Evolutionary conservation across 208 protist genomes (phyloP).

Genomic region (Zelonia costaricensis): DNA sequence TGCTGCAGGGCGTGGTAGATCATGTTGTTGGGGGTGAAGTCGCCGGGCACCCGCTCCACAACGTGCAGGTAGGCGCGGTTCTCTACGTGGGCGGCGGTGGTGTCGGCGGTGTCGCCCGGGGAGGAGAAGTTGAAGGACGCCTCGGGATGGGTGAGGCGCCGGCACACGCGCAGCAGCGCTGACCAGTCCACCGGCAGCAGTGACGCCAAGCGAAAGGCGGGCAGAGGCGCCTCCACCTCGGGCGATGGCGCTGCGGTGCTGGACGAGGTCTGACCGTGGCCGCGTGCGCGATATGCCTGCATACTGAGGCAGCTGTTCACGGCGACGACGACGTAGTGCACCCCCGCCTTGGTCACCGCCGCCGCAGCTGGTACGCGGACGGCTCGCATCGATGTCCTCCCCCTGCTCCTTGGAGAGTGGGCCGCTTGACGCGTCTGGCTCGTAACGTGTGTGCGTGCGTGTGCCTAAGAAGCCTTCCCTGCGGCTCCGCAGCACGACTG

Average conservation of each 20-base stretch:
- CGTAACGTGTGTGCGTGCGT: no score
- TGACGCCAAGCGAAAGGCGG: slow-evolving; percentile 49
- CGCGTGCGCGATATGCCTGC: slow-evolving; percentile 15
- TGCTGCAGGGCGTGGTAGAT: slow-evolving; percentile 75
- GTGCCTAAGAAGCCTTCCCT: no score
- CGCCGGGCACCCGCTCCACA: slow-evolving; percentile 52
- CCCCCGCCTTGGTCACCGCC: slow-evolving; percentile 28
- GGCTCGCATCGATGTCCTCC: slow-evolving; percentile 37
- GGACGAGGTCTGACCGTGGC: not conserved
- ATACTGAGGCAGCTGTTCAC: slow-evolving; percentile 44
- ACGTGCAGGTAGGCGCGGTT: slow-evolving; percentile 76
- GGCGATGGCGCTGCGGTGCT: not conserved
- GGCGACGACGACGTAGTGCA: slow-evolving; percentile 56
- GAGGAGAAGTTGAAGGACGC: slow-evolving; percentile 66
- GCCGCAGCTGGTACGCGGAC: slow-evolving; percentile 37
- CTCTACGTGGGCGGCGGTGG: slow-evolving; percentile 1
- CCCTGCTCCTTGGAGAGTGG: no score
- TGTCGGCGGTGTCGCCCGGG: slow-evolving; percentile 34
- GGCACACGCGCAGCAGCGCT: slow-evolving; percentile 45
- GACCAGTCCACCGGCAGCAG: slow-evolving; percentile 50
- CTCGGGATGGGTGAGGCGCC: slow-evolving; percentile 37
- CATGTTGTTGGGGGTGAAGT: slow-evolving; percentile 87
- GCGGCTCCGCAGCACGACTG: no score
- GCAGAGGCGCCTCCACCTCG: not conserved
- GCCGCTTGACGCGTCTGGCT: no score